phyloP scores from a whole-genome alignment of 192 early-diverging fungal species.

The Rhizoclosmatium globosum region DNA sequence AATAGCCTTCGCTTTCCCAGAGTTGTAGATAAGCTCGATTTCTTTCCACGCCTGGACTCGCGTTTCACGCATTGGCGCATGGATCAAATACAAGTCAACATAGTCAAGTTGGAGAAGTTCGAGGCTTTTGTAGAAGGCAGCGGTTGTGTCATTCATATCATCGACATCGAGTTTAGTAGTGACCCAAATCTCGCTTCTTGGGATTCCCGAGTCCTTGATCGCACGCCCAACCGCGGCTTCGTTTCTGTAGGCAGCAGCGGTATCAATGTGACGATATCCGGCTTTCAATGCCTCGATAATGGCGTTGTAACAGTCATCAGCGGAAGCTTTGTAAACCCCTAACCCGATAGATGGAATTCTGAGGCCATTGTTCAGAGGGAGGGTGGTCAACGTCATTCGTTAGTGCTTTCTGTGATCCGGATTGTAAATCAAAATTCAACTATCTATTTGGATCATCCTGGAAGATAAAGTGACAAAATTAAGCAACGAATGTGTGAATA shows the following conservation, averaged over 20 bases:
- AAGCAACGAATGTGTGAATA: no score
- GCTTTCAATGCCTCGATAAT: slow-evolving; percentile 42
- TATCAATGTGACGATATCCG: slow-evolving; percentile 57
- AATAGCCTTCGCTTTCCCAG: slow-evolving; percentile 77
- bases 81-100: slow-evolving; percentile 73
- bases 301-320: slow-evolving; percentile 21
- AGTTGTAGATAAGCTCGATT: slow-evolving; percentile 81
- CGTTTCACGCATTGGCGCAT: slow-evolving; percentile 53
- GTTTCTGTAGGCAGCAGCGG: slow-evolving; percentile 45
- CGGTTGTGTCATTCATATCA: slow-evolving; percentile 59
- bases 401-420: no score
- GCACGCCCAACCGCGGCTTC: slow-evolving; percentile 36
- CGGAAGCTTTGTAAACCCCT: slow-evolving; percentile 45
- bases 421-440: no score
- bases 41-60: slow-evolving; percentile 74
- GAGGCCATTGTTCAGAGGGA: slow-evolving; percentile 28
- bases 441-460: no score
- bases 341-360: slow-evolving; percentile 47
- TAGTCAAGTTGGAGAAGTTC: slow-evolving; percentile 60
- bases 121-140: slow-evolving; percentile 62
- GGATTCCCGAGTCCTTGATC: slow-evolving; percentile 35
- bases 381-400: no score
- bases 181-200: slow-evolving; percentile 58
- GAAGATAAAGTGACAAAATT: no score
- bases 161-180: slow-evolving; percentile 76